Conservation (phyloP, 2,329 filamentous ascomycete species). For the Fusarium setosum region DNA sequence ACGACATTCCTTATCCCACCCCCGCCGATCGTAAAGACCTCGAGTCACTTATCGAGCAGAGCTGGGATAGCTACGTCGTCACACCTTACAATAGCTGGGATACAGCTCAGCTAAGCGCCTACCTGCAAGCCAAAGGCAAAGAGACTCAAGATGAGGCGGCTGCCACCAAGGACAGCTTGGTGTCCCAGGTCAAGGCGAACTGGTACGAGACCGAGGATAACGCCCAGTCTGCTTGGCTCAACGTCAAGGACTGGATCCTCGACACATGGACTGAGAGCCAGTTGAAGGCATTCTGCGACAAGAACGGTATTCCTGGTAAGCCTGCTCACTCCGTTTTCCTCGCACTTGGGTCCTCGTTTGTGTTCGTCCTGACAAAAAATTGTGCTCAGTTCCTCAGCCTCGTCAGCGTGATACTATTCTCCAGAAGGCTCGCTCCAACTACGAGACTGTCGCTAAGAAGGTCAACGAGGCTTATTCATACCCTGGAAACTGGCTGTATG, state of each 20-base stretch:
- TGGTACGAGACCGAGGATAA: slow-evolving; percentile 87
- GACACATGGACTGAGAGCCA: slow-evolving; percentile 96
- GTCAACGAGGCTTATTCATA: slow-evolving; percentile 83
- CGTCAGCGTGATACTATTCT: slow-evolving; percentile 86
- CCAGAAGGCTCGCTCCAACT: slow-evolving; percentile 81
- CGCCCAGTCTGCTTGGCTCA: slow-evolving; percentile 76
- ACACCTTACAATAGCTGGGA: slow-evolving; percentile 84
- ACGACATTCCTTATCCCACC: slow-evolving; percentile 90
- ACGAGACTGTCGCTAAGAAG: slow-evolving; percentile 81
- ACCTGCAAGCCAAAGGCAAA: slow-evolving; percentile 77
- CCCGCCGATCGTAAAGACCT: slow-evolving; percentile 93
- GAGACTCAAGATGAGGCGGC: slow-evolving; percentile 75
- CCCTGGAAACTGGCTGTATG: slow-evolving; percentile 95
- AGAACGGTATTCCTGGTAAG: slow-evolving; percentile 80
- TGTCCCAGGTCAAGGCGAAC: slow-evolving; percentile 75
- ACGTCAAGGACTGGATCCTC: slow-evolving; percentile 90
- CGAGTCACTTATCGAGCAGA: slow-evolving; percentile 87
- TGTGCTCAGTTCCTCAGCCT: slow-evolving; percentile 77
- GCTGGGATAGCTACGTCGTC: slow-evolving; percentile 85
- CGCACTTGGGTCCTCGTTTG: no score
- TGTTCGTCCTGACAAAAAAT: background rate
- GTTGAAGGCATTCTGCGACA: slow-evolving; percentile 92
- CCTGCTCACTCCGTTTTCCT: background rate
- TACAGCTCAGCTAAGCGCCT: slow-evolving; percentile 72
- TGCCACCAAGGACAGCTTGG: slow-evolving; percentile 74